Conservation (phyloP, 1,284 basidiomycete species). For the Moesziomyces sp. region DNA sequence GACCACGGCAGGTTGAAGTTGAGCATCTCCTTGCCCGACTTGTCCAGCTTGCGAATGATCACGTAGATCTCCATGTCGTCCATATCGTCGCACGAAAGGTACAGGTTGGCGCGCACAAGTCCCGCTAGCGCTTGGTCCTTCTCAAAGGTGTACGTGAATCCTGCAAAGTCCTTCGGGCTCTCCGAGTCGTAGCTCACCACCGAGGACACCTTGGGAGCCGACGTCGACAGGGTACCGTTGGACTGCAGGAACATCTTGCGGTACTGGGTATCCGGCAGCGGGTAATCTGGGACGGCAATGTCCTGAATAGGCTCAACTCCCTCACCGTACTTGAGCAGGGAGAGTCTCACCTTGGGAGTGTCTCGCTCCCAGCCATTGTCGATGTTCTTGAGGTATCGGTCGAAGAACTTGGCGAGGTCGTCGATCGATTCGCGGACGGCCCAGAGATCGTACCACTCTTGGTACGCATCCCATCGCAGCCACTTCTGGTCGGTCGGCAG, state of each 20-base stretch:
- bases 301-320: slow-evolving; percentile 2
- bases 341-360: slow-evolving; percentile 4
- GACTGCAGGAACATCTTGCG: slow-evolving; percentile 1
- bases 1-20: slow-evolving; percentile 8
- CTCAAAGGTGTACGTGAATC: slow-evolving; percentile 8
- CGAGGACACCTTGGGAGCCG: neutral
- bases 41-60: slow-evolving; percentile 12
- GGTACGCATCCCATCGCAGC: slow-evolving; percentile 4
- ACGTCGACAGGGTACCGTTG: neutral
- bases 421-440: slow-evolving; percentile 4
- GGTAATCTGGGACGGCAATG: slow-evolving; percentile 3
- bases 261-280: slow-evolving; percentile 3
- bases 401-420: slow-evolving; percentile 10
- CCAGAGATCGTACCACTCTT: slow-evolving; percentile 17
- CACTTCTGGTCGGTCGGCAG: slow-evolving; percentile 3
- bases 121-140: slow-evolving; percentile 1
- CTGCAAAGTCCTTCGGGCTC: neutral
- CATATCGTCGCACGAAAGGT: slow-evolving; percentile 1
- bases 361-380: slow-evolving; percentile 12
- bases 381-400: slow-evolving; percentile 8
- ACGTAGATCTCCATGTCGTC: slow-evolving; percentile 15
- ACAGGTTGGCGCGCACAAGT: slow-evolving; percentile 3
- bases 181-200: slow-evolving; percentile 10
- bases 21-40: slow-evolving; percentile 8
- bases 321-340: slow-evolving; percentile 7